Conservation (phyloP, 257 asterid genomes). For the Solanum clarkiae region DNA sequence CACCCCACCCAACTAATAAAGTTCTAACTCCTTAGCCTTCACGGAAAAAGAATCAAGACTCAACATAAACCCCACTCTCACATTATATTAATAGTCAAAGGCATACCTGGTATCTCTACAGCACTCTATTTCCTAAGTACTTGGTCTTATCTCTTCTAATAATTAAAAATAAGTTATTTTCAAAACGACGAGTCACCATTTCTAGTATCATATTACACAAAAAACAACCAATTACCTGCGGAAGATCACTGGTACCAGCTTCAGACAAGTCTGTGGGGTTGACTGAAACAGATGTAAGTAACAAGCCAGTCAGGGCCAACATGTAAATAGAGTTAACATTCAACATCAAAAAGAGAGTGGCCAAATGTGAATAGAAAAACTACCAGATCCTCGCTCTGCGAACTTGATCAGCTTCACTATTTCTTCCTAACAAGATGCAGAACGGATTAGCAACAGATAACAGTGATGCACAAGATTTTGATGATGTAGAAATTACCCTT, state of each 20-base stretch:
- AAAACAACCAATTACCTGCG: conserved; percentile 37
- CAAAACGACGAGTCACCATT: background rate
- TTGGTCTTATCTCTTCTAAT: background rate
- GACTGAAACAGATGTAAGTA: conserved; percentile 28
- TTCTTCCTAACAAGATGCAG: conserved; percentile 57
- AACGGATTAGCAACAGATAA: conserved; percentile 20
- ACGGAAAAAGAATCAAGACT: background rate
- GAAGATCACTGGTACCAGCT: conserved; percentile 40
- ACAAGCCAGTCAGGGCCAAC: background rate
- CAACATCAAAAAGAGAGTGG: background rate
- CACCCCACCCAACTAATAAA: background rate
- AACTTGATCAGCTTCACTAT: conserved; percentile 59
- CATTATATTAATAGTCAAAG: background rate
- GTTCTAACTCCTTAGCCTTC: background rate
- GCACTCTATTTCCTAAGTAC: background rate
- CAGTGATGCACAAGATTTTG: background rate
- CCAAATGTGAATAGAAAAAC: background rate
- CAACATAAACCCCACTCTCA: background rate
- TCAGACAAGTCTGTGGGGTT: conserved; percentile 37
- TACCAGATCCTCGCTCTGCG: conserved; percentile 82
- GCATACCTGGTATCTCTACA: background rate
- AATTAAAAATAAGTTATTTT: background rate
- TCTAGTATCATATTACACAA: background rate
- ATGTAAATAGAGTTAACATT: background rate
- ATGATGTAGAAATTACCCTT: conserved; percentile 42